Conservation (phyloP, 495 filamentous ascomycete genomes). For the Neurospora discreta region DNA sequence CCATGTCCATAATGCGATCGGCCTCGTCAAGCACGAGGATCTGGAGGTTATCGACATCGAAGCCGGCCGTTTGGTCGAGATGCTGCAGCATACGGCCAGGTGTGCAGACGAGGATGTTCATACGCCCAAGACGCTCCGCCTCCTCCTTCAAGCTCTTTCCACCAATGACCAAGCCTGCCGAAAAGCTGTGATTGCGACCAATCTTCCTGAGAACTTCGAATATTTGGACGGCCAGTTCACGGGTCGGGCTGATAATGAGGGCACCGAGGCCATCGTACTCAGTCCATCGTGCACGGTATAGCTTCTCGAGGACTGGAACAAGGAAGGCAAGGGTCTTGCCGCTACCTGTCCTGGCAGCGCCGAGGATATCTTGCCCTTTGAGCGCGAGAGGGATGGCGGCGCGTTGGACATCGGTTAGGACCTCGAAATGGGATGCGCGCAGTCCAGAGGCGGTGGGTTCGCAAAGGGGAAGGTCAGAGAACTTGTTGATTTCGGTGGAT, state of each 20-base stretch:
- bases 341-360: slow-evolving; percentile 91
- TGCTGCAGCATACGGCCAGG: slow-evolving; percentile 94
- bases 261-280: slow-evolving; percentile 86
- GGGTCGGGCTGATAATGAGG: slow-evolving; percentile 85
- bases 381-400: slow-evolving; percentile 76
- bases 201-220: slow-evolving; percentile 91
- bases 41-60: slow-evolving; percentile 83
- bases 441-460: slow-evolving; percentile 71
- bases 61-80: slow-evolving; percentile 82
- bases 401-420: slow-evolving; percentile 83
- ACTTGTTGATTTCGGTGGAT: slow-evolving; percentile 39
- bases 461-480: slow-evolving; percentile 79
- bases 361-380: slow-evolving; percentile 81
- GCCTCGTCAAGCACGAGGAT: slow-evolving; percentile 94
- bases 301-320: slow-evolving; percentile 82
- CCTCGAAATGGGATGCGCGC: slow-evolving; percentile 77
- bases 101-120: slow-evolving; percentile 98
- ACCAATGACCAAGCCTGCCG: slow-evolving; percentile 90
- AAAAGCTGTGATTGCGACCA: slow-evolving; percentile 80
- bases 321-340: slow-evolving; percentile 95
- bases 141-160: slow-evolving; percentile 86
- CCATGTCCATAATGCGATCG: slow-evolving; percentile 96
- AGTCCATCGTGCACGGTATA: slow-evolving; percentile 86
- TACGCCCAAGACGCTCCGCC: slow-evolving; percentile 70
- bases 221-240: slow-evolving; percentile 93